phyloP scores from a whole-genome alignment of 768 basidiomycete species.

The Pleurotus cornucopiae region DNA sequence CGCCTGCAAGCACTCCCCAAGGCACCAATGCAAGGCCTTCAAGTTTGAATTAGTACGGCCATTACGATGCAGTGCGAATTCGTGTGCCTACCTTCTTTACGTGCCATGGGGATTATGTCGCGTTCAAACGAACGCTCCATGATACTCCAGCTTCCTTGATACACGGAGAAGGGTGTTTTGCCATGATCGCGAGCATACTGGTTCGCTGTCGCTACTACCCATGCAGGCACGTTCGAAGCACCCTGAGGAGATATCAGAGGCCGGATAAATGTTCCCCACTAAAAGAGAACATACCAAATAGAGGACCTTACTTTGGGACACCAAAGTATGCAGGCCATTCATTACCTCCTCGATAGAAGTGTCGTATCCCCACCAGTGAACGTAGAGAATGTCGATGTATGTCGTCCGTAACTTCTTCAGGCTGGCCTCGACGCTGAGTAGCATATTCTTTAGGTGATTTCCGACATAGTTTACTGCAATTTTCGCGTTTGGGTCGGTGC shows the following conservation, averaged over 20 bases:
- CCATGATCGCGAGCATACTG: constrained; percentile 45
- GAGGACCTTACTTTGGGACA: constrained; percentile 47
- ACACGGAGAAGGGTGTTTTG: constrained; percentile 48
- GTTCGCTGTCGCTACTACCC: constrained; percentile 46
- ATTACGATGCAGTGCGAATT: constrained; percentile 17
- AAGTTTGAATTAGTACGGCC: constrained; percentile 26
- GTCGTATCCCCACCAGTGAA: constrained; percentile 50
- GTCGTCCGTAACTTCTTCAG: constrained; percentile 42
- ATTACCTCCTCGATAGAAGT: constrained; percentile 55
- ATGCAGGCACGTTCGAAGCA: constrained; percentile 40
- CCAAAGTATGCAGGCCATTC: constrained; percentile 48
- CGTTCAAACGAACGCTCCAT: constrained; percentile 46
- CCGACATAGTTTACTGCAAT: constrained; percentile 40
- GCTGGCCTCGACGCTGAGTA: constrained; percentile 35
- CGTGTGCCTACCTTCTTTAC: constrained; percentile 29
- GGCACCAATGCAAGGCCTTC: constrained; percentile 29
- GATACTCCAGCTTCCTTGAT: constrained; percentile 45
- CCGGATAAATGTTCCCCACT: neutral
- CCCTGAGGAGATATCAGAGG: constrained; percentile 21
- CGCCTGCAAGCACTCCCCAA: constrained; percentile 28
- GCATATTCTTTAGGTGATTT: constrained; percentile 42
- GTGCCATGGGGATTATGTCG: constrained; percentile 47
- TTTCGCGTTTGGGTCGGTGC: constrained; percentile 15
- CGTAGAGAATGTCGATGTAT: constrained; percentile 44
- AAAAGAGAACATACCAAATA: constrained; percentile 27